Percentiles rank a stretch among this genome's conserved stretches.
Conservation (phyloP, 108 stramenopile genomes). For the Pseudonitzschia pungens region DNA sequence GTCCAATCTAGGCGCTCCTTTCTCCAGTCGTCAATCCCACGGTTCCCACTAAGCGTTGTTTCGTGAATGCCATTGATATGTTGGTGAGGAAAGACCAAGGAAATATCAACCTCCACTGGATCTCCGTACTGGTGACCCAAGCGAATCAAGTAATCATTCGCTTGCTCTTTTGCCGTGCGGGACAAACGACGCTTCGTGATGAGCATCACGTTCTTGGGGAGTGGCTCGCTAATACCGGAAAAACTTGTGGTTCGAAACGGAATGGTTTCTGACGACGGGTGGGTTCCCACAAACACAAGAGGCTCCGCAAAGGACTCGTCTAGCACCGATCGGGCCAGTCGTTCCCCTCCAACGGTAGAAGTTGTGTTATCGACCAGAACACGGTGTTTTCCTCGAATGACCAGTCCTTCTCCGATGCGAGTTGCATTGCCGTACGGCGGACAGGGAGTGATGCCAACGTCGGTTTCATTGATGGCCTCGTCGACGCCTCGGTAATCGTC, state of each 20-base stretch:
- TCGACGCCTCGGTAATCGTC: slow-evolving; percentile 77
- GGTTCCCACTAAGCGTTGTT: slow-evolving; percentile 34
- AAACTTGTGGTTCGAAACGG: slow-evolving; percentile 20
- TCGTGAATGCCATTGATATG: slow-evolving; percentile 18
- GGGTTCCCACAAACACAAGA: slow-evolving; percentile 63
- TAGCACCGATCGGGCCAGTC: slow-evolving; percentile 60
- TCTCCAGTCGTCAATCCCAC: slow-evolving; percentile 17
- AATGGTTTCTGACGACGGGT: background rate
- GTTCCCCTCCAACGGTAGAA: slow-evolving; percentile 44
- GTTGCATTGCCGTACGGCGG: slow-evolving; percentile 82
- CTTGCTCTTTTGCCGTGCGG: background rate
- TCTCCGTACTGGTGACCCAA: slow-evolving; percentile 92
- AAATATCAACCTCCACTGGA: slow-evolving; percentile 24
- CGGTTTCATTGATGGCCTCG: slow-evolving; percentile 87
- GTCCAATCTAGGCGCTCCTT: slow-evolving; percentile 29
- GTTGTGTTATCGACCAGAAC: slow-evolving; percentile 47
- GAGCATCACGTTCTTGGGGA: slow-evolving; percentile 73
- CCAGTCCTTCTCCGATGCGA: slow-evolving; percentile 77
- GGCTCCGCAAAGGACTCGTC: slow-evolving; percentile 77
- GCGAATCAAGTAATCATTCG: slow-evolving; percentile 54
- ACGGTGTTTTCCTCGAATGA: slow-evolving; percentile 86
- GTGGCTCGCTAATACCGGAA: slow-evolving; percentile 31
- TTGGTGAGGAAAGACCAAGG: slow-evolving; percentile 17
- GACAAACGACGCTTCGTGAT: slow-evolving; percentile 49
- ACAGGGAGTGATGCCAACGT: slow-evolving; percentile 69